Evolutionary conservation across 306 rosid species (phyloP), one percentile per base, ranked within the genome.

Genomic region (Acacia acuminata): DNA sequence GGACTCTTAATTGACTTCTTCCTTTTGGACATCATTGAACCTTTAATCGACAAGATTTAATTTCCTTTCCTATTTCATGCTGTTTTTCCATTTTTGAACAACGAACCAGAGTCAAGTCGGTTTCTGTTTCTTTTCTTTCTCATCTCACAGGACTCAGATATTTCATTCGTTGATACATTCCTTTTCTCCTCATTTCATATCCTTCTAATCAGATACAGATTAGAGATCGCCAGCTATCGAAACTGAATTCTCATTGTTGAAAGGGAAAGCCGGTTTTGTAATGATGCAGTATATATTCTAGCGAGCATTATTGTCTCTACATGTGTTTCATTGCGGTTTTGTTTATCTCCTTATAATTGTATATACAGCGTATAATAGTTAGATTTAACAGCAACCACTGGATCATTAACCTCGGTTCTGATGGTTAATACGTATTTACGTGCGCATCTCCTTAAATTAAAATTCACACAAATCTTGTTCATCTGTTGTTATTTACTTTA

Each of bases 61-160:
- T 51, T 74, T 78, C 43, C 65, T 72, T 58, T 48, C 45, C 69
- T 47, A 10, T 81, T 36, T n/a, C 4, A 61, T 45, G 55, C 55
- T 38, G 22, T 63, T 74, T 13, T 27, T 51, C 12, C 22, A 44
- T 75, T 88, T 72, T 86, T 81, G 27, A 20, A 17, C 71, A 9
- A 75, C 67, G 77, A 72, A 67, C 55, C 81, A 43, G 55, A 69
- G 40, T 78, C 20, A 55, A 67, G 69, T 45, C 19, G 73, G 14
- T 53, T 72, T 17, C 65, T 69, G 65, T 58, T 69, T 71, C 55
- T 64, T 73, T 8, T 17, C 63, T 36, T 71, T 25, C 51, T 4
- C 20, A 13, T 24, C 34, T 6, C 6, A 19, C 4, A 55, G 34
- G 44, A 43, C 48, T 20, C 43, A 16, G 77, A 6, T 24, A 15